Base-by-base conservation (phyloP, 805 yeast species). In the Priceomyces carsonii region DNA sequence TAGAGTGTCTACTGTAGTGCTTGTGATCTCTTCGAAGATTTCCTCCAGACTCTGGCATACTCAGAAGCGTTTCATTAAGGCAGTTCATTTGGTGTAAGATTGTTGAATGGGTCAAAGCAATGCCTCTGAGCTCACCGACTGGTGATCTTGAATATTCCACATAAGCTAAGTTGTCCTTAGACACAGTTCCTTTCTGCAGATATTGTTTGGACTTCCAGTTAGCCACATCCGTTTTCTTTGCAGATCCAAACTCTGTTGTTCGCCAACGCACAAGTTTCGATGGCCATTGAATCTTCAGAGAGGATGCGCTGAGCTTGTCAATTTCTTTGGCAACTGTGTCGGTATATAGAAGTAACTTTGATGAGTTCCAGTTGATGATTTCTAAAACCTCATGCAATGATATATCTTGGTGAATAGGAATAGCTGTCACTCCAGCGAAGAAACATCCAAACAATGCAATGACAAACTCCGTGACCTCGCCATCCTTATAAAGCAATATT, bases 91-190 rank as follows among this genome's bases (percentile, higher is more conserved):
- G 99, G 46, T 87, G 91, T 54, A 85, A 73, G 5, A 93, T 76
- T 0, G 96, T 89, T 40, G 87, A 70, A 56, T 93, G 98, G 16
- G 93, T 85, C 54, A 93, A 75, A 1, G 95, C 96, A 22, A 93
- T 95, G 12, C 99, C 99, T 39, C 96, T 71, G 22, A 89, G 62
- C 45, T 90, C 95, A 3, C 98, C 98, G 18, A 85, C 77, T 0
- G 97, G 95, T 1, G 95, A 84, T 47, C 90, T 77, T 0, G 93
- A 79, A 53, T 85, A 93, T 61, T 93, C 99, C 9, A 93, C 90
- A 51, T 93, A 93, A 0, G 98, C 96, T 39, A 93, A 64, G 51
- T 87, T 95, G 13, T 59, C 46, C 25, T 44, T 48, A 17, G 42
- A 26, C 9, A 38, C 27, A 20, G 32, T 35, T 2, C 14, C 31